phyloP scores from a whole-genome alignment of 2,329 filamentous ascomycete species.

The Botrytis sinoallii region DNA sequence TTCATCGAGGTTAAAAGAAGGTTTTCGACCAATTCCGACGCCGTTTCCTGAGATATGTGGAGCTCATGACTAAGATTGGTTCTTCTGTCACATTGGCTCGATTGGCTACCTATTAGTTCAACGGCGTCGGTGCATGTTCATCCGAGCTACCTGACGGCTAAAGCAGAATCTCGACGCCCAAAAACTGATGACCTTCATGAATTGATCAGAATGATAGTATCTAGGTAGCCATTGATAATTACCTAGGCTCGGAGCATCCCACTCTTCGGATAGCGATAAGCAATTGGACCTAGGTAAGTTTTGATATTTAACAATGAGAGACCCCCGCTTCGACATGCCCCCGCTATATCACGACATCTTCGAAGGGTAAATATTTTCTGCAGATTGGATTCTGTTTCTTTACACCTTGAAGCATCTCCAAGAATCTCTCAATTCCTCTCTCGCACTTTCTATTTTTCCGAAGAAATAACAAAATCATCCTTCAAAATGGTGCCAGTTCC shows the following conservation, averaged over 20 bases:
- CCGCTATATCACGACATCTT: conserved; percentile 14
- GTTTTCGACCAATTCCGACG: not conserved
- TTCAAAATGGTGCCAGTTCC: conserved; percentile 39
- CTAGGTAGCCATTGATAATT: not conserved
- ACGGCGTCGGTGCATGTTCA: not conserved
- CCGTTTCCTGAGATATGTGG: not conserved
- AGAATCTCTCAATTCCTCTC: not conserved
- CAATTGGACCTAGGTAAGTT: not conserved
- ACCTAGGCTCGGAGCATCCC: not conserved
- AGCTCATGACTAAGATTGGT: not conserved
- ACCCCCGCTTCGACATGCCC: conserved; percentile 11
- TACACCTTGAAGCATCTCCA: not conserved
- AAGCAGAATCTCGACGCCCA: not conserved
- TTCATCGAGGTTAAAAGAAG: not conserved
- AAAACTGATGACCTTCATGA: not conserved
- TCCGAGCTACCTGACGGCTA: not conserved
- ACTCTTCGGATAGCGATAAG: not conserved
- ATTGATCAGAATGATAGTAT: not conserved
- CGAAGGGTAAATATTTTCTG: not conserved
- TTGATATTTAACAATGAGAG: not conserved
- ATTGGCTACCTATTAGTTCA: not conserved
- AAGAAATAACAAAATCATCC: not conserved
- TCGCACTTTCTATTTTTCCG: not conserved
- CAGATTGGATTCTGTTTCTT: conserved; percentile 1
- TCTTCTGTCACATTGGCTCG: not conserved